Evolutionary conservation across 805 yeast species (phyloP), one percentile per base, ranked within the genome.

Genomic region (Sungouiella thailandica): DNA sequence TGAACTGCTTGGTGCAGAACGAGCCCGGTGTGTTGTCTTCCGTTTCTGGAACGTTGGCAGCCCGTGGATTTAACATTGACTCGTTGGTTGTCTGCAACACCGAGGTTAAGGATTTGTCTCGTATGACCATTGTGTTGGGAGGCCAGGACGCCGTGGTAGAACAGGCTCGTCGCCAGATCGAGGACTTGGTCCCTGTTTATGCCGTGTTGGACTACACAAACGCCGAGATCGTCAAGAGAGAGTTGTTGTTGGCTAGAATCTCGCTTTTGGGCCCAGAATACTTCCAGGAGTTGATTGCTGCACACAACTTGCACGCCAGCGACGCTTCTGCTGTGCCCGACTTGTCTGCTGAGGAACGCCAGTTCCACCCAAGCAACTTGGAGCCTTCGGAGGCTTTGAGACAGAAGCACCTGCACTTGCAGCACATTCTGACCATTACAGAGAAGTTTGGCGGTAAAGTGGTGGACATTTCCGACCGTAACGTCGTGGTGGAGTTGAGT

Each of bases 31-130:
- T 93, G 29, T 70, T 93, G 51, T 82, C 95, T 23, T 77, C 90
- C 35, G 85, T 93, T 27, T 83, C 97, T 5, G 96, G 97, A 35
- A 88, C 95, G 34, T 73, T 93, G 47, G 98, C 98, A 24, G 97
- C 97, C 25, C 76, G 98, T 60, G 98, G 98, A 12, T 93, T 93
- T 78, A 93, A 93, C 68, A 93, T 93, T 54, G 98, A 93, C 61
- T 90, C 97, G 8, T 73, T 93, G 44, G 96, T 93, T 39, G 98
- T 93, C 29, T 90, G 96, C 59, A 85, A 81, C 68, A 93, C 98
- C 25, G 97, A 90, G 60, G 97, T 93, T 39, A 79, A 82, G 61
- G 97, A 93, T 57, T 73, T 93, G 48, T 85, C 96, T 19, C 76
- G 98, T 59, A 93, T 93, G 98, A 93, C 98, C 6, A 86, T 93